Evolutionary conservation across 1,284 basidiomycete genomes (phyloP).

Genomic region (Takashimella tepidaria): DNA sequence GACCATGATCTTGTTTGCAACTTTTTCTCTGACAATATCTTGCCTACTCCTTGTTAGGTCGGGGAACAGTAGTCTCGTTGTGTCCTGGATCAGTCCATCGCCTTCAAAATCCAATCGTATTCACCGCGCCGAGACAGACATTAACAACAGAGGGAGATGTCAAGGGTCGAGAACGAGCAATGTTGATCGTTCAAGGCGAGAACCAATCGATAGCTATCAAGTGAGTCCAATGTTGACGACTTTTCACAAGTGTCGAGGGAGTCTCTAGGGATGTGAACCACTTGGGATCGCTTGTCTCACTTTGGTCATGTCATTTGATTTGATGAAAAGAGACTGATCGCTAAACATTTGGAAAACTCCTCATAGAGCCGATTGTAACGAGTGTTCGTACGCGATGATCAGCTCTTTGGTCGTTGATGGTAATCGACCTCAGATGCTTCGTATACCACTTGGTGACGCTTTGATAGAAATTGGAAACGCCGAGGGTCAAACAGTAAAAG

Average conservation of each 20-base stretch:
- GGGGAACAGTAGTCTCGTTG: constrained; percentile 31
- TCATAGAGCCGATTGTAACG: constrained; percentile 46
- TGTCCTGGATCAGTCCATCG: constrained; percentile 44
- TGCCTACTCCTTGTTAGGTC: too few relatives aligned
- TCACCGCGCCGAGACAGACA: constrained; percentile 40
- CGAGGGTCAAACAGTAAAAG: constrained; percentile 38
- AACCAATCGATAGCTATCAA: constrained; percentile 38
- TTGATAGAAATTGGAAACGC: constrained; percentile 47
- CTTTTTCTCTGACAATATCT: too few relatives aligned
- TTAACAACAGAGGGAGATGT: constrained; percentile 40
- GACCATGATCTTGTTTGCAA: too few relatives aligned
- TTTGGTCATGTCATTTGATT: background rate
- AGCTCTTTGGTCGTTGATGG: constrained; percentile 45
- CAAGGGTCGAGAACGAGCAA: constrained; percentile 33
- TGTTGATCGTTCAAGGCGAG: constrained; percentile 40
- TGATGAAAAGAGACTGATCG: too few relatives aligned
- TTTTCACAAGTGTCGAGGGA: too few relatives aligned
- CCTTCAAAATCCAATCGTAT: constrained; percentile 35
- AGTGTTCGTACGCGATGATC: constrained; percentile 36
- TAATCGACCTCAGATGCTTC: constrained; percentile 43
- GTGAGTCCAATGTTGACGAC: too few relatives aligned
- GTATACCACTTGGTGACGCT: constrained; percentile 42
- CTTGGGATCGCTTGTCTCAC: too few relatives aligned
- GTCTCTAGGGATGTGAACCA: too few relatives aligned
- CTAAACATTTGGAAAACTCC: too few relatives aligned